Percentiles rank a stretch among this genome's conserved stretches.
Evolutionary conservation across 257 asterid genomes (phyloP).

Genomic region (Eustoma russellianum): DNA sequence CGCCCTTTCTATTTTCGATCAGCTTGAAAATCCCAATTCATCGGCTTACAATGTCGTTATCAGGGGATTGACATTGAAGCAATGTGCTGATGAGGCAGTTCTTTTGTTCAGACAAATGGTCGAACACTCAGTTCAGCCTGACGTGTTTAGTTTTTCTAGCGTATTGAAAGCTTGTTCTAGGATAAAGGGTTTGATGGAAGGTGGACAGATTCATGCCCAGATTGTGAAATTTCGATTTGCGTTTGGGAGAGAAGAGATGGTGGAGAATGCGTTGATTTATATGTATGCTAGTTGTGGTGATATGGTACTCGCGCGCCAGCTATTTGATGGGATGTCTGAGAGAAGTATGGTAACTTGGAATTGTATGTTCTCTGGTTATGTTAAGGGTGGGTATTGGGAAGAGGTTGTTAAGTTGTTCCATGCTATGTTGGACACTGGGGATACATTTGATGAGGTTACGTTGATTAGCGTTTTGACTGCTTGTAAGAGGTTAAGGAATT

Average conservation of each 20-base stretch:
- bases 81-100: slow-evolving; percentile 24
- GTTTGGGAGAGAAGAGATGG: slow-evolving; percentile 13
- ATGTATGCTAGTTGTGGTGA: slow-evolving; percentile 32
- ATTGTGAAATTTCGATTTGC: slow-evolving; percentile 14
- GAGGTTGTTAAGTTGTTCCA: slow-evolving; percentile 24
- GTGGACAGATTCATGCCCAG: slow-evolving; percentile 35
- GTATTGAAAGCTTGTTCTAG: slow-evolving; percentile 36
- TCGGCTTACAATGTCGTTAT: slow-evolving; percentile 41
- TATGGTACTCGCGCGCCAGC: slow-evolving; percentile 17
- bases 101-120: slow-evolving; percentile 31
- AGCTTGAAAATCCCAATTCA: slow-evolving; percentile 26
- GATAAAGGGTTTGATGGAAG: slow-evolving; percentile 26
- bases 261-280: slow-evolving; percentile 30
- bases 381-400: slow-evolving; percentile 22
- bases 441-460: slow-evolving; percentile 20
- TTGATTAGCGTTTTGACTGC: slow-evolving; percentile 35
- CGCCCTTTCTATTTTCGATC: slow-evolving; percentile 28
- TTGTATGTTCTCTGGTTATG: slow-evolving; percentile 37
- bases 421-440: slow-evolving; percentile 16
- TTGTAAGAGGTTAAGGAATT: slow-evolving; percentile 33
- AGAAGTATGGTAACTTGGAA: slow-evolving; percentile 31
- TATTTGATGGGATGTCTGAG: slow-evolving; percentile 31
- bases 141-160: slow-evolving; percentile 24
- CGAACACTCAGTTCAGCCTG: slow-evolving; percentile 23
- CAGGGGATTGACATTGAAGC: slow-evolving; percentile 26